phyloP scores from a whole-genome alignment of 73 alveolate species.

The Paramecium octaurelia region DNA sequence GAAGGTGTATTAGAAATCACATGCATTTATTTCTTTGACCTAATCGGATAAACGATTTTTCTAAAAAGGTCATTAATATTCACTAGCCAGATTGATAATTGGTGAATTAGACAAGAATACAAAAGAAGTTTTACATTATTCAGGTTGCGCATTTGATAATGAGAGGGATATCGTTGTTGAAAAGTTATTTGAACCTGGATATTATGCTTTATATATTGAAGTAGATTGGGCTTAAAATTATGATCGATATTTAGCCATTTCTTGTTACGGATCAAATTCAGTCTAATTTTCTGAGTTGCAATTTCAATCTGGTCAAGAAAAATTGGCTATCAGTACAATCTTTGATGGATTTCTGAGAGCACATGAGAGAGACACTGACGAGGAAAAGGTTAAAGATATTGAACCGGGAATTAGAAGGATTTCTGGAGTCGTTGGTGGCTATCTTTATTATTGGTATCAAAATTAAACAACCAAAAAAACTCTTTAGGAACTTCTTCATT shows the following conservation, averaged over 20 bases:
- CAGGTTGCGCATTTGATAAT: conserved; percentile 79
- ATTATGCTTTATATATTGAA: conserved; percentile 84
- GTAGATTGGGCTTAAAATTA: conserved; percentile 68
- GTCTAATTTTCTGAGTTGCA: conserved; percentile 48
- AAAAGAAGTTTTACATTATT: conserved; percentile 71
- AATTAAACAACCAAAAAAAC: conserved; percentile 12
- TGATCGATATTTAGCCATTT: conserved; percentile 49
- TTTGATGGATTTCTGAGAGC: conserved; percentile 52
- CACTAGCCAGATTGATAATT: conserved; percentile 61
- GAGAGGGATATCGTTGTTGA: conserved; percentile 89
- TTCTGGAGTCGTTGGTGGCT: conserved; percentile 51
- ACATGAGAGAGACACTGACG: conserved; percentile 39
- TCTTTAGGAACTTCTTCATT: neutral
- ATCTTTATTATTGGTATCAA: conserved; percentile 52
- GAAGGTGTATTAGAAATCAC: conserved; percentile 51
- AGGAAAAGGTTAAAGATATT: conserved; percentile 41
- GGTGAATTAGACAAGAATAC: conserved; percentile 51
- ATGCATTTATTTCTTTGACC: conserved; percentile 70
- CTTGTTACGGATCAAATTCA: conserved; percentile 44
- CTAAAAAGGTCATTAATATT: conserved; percentile 75
- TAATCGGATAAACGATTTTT: conserved; percentile 69
- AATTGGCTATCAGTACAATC: neutral
- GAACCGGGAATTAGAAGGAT: conserved; percentile 30
- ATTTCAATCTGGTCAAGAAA: neutral
- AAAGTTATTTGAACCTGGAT: conserved; percentile 79